These are phyloP conservation scores for Acacia pycnantha DNA, from an alignment of 331 rosid species.

Conservation along the genomic window DNA sequence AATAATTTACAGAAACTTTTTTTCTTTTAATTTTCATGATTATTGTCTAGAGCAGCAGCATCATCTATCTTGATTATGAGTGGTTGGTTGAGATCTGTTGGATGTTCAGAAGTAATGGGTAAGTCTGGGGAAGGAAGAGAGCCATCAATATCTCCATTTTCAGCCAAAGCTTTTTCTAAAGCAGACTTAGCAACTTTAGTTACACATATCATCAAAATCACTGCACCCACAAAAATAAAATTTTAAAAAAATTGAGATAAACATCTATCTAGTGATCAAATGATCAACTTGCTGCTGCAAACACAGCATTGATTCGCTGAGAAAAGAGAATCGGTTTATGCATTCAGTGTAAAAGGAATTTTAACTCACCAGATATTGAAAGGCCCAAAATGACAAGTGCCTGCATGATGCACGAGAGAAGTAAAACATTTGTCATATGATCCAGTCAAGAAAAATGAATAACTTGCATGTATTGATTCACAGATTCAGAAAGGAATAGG, in stretches of 20 bases:
- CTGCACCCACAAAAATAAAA: slow-evolving; percentile 46
- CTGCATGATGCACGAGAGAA: slow-evolving; percentile 56
- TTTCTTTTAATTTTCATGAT: slow-evolving; percentile 36
- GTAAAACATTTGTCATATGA: slow-evolving; percentile 32
- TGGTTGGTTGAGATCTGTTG: slow-evolving; percentile 63
- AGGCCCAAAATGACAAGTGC: slow-evolving; percentile 59
- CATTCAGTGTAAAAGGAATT: slow-evolving; percentile 3
- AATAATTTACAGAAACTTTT: slow-evolving; percentile 47
- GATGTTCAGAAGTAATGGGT: slow-evolving; percentile 42
- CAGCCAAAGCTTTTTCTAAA: slow-evolving; percentile 85
- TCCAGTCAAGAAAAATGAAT: neutral
- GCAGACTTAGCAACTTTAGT: slow-evolving; percentile 86
- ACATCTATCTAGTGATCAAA: neutral
- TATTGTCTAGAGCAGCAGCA: slow-evolving; percentile 37
- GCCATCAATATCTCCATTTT: slow-evolving; percentile 54
- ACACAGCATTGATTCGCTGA: neutral
- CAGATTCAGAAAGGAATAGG: slow-evolving; percentile 1
- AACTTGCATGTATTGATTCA: slow-evolving; percentile 2
- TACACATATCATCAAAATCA: slow-evolving; percentile 62
- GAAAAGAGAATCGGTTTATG: neutral
- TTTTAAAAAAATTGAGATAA: neutral
- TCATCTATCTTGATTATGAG: slow-evolving; percentile 61
- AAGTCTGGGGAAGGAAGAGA: slow-evolving; percentile 37
- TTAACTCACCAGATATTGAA: slow-evolving; percentile 71
- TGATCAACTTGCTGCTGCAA: neutral